Conservation (phyloP, 2,329 filamentous ascomycete species). For the Hymenoscyphus infarciens region DNA sequence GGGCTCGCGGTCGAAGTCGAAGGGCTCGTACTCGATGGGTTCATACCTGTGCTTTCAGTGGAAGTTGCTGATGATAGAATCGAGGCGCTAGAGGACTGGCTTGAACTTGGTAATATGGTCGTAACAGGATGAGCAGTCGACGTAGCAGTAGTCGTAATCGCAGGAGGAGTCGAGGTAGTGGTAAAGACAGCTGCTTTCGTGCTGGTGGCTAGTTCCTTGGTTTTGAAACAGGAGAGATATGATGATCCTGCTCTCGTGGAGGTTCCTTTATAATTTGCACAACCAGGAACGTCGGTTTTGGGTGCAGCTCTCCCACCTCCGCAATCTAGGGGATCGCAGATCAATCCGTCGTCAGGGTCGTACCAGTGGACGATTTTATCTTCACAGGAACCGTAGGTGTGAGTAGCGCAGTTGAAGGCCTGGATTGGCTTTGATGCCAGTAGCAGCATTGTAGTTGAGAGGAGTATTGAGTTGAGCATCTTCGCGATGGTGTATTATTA, state of each 20-base stretch:
- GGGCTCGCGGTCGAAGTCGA: background rate
- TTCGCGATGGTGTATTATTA: constrained; percentile 46
- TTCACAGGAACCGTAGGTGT: background rate
- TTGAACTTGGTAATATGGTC: background rate
- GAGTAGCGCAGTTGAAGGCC: background rate
- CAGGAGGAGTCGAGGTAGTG: background rate
- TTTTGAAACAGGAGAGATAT: background rate
- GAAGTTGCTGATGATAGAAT: background rate
- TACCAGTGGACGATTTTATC: constrained; percentile 10
- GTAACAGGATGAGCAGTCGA: background rate
- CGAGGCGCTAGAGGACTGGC: background rate
- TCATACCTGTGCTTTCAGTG: background rate
- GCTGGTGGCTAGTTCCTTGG: background rate
- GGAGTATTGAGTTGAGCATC: constrained; percentile 29
- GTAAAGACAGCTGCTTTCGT: background rate
- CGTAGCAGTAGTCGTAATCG: background rate
- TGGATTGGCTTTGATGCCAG: background rate
- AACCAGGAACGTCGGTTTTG: constrained; percentile 9
- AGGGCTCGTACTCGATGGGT: background rate
- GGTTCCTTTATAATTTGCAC: background rate
- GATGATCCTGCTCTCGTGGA: background rate
- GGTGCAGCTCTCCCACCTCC: constrained; percentile 22
- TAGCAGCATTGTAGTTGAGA: background rate
- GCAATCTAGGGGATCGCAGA: constrained; percentile 22
- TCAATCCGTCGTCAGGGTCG: constrained; percentile 20